phyloP scores from a whole-genome alignment of 805 yeast genomes.

The Pichia rugopelliculosa region DNA sequence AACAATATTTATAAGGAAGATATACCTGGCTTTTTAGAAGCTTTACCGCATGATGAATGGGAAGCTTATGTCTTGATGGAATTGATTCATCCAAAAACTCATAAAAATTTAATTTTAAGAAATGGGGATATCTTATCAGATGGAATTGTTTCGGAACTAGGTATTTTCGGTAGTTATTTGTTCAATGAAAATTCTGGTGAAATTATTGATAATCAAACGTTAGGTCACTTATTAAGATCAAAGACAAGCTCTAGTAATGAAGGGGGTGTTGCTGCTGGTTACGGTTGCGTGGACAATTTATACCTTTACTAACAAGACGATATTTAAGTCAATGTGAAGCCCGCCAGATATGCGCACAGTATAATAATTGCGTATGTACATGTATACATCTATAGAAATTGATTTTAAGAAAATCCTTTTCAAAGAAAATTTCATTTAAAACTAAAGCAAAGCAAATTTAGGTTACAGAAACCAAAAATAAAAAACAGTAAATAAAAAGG shows the following conservation, averaged over 20 bases:
- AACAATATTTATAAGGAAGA: constrained; percentile 84
- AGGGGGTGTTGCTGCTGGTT: constrained; percentile 99
- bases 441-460: neutral
- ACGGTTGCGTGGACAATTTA: constrained; percentile 90
- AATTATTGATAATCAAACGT: constrained; percentile 52
- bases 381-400: neutral
- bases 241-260: constrained; percentile 84
- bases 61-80: constrained; percentile 92
- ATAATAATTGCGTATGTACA: neutral
- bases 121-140: constrained; percentile 57
- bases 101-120: constrained; percentile 63
- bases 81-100: constrained; percentile 69
- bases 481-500: neutral
- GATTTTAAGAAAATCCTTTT: neutral
- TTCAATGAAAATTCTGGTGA: constrained; percentile 60
- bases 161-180: constrained; percentile 77
- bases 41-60: constrained; percentile 67
- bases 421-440: neutral
- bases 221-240: constrained; percentile 85
- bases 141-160: constrained; percentile 82
- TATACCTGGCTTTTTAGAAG: constrained; percentile 64
- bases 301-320: constrained; percentile 46
- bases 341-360: neutral
- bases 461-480: neutral
- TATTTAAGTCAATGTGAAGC: neutral